A percentile compares a stretch with the other conserved stretches of the same genome.
These are phyloP conservation scores for Juncus inflexus DNA, from an alignment of 176 grass and related monocot species.

Conservation along the genomic window DNA sequence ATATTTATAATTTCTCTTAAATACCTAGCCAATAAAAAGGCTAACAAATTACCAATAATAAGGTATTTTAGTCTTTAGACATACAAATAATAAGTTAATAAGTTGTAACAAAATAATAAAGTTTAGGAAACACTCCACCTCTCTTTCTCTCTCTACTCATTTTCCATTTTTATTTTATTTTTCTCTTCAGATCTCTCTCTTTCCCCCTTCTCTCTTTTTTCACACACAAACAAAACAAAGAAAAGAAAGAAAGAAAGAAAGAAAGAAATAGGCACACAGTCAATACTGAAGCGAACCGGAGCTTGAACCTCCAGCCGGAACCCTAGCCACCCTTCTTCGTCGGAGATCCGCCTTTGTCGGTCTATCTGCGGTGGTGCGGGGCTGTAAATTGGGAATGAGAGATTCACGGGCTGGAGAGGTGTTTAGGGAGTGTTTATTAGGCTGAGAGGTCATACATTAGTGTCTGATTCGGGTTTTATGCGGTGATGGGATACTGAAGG, in stretches of 20 bases:
- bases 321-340: not conserved
- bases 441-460: constrained; percentile 24
- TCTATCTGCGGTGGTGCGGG: not conserved
- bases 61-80: no score
- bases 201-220: constrained; percentile 7
- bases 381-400: not conserved
- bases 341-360: not conserved
- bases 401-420: constrained; percentile 27
- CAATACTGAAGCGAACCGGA: constrained; percentile 19
- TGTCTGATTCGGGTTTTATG: constrained; percentile 4
- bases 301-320: constrained; percentile 8
- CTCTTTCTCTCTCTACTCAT: not conserved
- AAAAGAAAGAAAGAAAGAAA: constrained; percentile 10
- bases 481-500: not conserved
- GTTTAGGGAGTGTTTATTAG: constrained; percentile 17
- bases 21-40: no score
- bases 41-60: no score
- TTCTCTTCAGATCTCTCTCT: constrained; percentile 13
- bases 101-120: no score
- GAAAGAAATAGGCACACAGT: no score
- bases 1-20: no score
- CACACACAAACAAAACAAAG: not conserved
- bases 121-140: no score
- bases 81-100: no score
- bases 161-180: not conserved